phyloP scores from a whole-genome alignment of 306 rosid species.

The Acacia acuminata region DNA sequence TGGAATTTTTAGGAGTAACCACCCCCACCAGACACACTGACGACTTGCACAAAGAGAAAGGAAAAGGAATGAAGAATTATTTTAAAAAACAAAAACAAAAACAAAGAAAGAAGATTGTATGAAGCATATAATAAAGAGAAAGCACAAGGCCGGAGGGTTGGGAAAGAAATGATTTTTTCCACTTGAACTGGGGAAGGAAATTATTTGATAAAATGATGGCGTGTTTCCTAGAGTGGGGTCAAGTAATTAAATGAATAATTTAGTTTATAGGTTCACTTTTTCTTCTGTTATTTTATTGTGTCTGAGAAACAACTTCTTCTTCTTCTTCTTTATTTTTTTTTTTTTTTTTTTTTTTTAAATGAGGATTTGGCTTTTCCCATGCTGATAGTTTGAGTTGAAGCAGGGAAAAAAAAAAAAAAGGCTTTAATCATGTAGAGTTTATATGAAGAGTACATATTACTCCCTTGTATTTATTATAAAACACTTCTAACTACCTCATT shows the following conservation, averaged over 20 bases:
- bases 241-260: conserved; percentile 10
- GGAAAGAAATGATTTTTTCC: neutral
- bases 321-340: too few species aligned
- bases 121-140: neutral
- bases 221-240: conserved; percentile 34
- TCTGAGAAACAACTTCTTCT: neutral
- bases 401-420: neutral
- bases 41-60: conserved; percentile 1
- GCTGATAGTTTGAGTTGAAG: neutral
- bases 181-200: neutral
- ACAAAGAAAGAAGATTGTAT: neutral
- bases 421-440: neutral
- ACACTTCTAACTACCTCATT: too few species aligned
- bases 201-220: conserved; percentile 23
- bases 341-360: neutral
- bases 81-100: neutral
- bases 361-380: neutral
- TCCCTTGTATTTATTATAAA: too few species aligned
- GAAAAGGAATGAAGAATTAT: conserved; percentile 3
- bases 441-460: neutral
- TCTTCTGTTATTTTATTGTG: neutral
- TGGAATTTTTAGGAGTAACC: conserved; percentile 24
- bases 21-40: conserved; percentile 26
- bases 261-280: neutral
- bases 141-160: neutral